Conservation (phyloP, 176 grass and related monocot species). For the Carex littledalei region DNA sequence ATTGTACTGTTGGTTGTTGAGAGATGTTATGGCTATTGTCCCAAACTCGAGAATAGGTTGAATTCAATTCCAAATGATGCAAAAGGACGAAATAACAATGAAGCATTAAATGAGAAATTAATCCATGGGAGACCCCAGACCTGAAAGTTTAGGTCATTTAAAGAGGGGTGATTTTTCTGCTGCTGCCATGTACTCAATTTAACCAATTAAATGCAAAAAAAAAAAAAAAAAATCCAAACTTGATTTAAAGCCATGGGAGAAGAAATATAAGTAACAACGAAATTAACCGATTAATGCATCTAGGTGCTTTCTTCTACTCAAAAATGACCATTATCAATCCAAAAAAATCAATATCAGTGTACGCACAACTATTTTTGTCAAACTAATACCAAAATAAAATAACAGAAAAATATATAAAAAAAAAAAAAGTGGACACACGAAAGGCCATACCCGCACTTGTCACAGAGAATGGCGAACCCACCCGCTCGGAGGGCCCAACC, state of each 20-base stretch:
- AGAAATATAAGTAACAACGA: conserved; percentile 3
- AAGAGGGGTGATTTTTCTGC: not conserved
- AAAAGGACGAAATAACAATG: not conserved
- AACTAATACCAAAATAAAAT: not conserved
- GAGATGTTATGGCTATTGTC: not conserved
- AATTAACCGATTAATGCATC: conserved; percentile 19
- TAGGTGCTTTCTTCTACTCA: not conserved
- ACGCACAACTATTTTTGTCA: not conserved
- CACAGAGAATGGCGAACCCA: conserved; percentile 67
- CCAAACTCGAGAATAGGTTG: not conserved
- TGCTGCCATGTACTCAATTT: not conserved
- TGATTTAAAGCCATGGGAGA: not conserved
- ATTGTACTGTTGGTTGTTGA: not conserved
- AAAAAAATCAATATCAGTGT: not conserved
- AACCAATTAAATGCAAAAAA: not conserved
- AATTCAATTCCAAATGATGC: not conserved
- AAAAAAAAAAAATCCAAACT: not conserved
- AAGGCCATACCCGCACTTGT: conserved; percentile 86
- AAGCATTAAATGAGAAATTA: conserved; percentile 8
- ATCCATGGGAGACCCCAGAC: not conserved
- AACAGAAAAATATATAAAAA: not conserved
- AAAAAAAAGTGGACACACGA: not conserved
- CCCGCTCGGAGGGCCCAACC: conserved; percentile 91
- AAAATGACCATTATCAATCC: not conserved
- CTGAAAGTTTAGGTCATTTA: not conserved